A percentile compares a stretch with the other conserved stretches of the same genome.
These are phyloP conservation scores for Penicillium taxi DNA, from an alignment of 495 filamentous ascomycete genomes.

Conservation along the genomic window DNA sequence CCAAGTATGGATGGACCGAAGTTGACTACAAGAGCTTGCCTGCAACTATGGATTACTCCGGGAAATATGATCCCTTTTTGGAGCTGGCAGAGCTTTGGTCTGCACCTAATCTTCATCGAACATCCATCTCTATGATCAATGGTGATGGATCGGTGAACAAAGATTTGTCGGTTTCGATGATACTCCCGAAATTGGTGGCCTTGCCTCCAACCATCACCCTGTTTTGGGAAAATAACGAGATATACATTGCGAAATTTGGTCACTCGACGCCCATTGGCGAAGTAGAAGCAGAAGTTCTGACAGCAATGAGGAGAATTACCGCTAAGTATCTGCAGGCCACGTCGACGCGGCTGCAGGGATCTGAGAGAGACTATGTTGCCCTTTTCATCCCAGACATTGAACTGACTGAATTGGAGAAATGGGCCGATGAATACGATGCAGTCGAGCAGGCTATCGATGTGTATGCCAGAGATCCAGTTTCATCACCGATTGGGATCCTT, in stretches of 20 bases:
- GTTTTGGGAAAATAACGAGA: constrained; percentile 41
- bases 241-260: constrained; percentile 32
- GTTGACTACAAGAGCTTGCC: too few relatives aligned
- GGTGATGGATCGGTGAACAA: constrained; percentile 21
- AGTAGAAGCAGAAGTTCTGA: constrained; percentile 8
- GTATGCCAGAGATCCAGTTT: constrained; percentile 7
- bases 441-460: constrained; percentile 17
- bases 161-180: constrained; percentile 35
- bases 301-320: constrained; percentile 34
- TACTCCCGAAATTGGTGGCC: constrained; percentile 38
- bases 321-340: constrained; percentile 45
- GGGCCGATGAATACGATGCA: constrained; percentile 19
- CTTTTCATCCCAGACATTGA: constrained; percentile 28
- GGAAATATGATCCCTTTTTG: constrained; percentile 59
- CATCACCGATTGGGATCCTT: constrained; percentile 20
- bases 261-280: constrained; percentile 12
- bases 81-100: constrained; percentile 50
- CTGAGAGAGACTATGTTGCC: constrained; percentile 35
- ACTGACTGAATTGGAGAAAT: constrained; percentile 12
- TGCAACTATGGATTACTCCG: constrained; percentile 41
- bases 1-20: too few relatives aligned
- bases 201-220: constrained; percentile 36
- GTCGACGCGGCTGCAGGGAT: constrained; percentile 25
- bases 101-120: constrained; percentile 25
- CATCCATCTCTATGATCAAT: constrained; percentile 21